Percentiles rank a stretch among this genome's conserved stretches.
phyloP scores from a whole-genome alignment of 495 filamentous ascomycete species.

The Penicillium fimorum region DNA sequence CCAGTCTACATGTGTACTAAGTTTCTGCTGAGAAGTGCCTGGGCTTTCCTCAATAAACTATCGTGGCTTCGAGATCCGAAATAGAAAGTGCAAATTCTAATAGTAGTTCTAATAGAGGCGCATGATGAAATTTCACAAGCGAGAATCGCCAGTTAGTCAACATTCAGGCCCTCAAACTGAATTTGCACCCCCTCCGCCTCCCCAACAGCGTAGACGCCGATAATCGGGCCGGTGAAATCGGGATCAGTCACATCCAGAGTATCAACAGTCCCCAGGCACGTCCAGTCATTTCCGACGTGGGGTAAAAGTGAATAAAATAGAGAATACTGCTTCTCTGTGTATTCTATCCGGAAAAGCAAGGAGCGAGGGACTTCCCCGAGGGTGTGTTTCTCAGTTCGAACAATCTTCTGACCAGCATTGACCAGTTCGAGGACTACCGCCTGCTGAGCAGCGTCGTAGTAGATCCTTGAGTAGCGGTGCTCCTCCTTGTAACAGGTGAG shows the following conservation, averaged over 20 bases:
- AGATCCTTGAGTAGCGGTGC: constrained; percentile 16
- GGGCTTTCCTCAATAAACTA: no score
- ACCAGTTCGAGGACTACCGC: constrained; percentile 6
- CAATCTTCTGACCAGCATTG: constrained; percentile 9
- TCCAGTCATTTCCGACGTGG: neutral
- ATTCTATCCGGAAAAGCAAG: constrained; percentile 10
- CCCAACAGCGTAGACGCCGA: constrained; percentile 20
- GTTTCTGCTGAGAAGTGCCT: no score
- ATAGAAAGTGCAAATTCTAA: no score
- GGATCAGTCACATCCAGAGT: constrained; percentile 16
- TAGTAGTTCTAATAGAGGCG: no score
- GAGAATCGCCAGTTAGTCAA: neutral
- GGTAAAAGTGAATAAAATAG: constrained; percentile 2
- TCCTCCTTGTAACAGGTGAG: neutral
- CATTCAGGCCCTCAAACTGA: neutral
- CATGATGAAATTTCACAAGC: no score
- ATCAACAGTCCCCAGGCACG: constrained; percentile 11
- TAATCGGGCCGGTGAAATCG: constrained; percentile 23
- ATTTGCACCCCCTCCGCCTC: neutral
- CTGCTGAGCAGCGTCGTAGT: neutral
- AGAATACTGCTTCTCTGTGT: neutral
- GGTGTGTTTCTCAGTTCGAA: constrained; percentile 6
- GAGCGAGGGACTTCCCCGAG: neutral
- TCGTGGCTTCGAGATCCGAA: no score
- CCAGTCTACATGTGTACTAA: no score